Percentiles rank a stretch among this genome's conserved stretches.
These are phyloP conservation scores for Colletotrichum navitas DNA, from an alignment of 2,329 filamentous ascomycete species.

Conservation along the genomic window DNA sequence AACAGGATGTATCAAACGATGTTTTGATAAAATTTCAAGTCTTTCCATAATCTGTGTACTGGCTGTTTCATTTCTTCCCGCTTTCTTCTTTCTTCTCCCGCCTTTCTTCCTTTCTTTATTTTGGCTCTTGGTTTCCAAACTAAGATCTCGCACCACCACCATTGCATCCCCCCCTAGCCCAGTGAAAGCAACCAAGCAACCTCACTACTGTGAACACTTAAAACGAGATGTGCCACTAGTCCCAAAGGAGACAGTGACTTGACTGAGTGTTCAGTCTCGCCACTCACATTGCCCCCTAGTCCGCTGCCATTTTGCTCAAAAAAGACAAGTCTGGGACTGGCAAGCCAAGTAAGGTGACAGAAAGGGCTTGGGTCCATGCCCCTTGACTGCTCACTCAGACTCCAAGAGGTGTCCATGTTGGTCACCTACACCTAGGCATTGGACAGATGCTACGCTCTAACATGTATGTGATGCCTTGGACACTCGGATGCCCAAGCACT, in stretches of 20 bases:
- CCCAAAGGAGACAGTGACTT: background rate
- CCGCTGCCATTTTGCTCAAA: conserved; percentile 1
- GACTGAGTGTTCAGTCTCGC: conserved; percentile 20
- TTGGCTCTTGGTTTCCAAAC: conserved; percentile 18
- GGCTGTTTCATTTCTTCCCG: background rate
- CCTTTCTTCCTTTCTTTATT: background rate
- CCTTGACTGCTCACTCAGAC: conserved; percentile 32
- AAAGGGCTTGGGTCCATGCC: conserved; percentile 20
- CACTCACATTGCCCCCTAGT: conserved; percentile 16
- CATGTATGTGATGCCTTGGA: background rate
- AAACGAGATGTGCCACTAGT: background rate
- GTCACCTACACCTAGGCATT: background rate
- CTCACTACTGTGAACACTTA: background rate
- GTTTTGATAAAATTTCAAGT: too few relatives aligned
- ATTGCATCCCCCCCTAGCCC: background rate
- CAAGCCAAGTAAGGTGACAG: conserved; percentile 27
- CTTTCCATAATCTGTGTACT: background rate
- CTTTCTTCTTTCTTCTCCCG: background rate
- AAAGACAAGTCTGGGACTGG: conserved; percentile 17
- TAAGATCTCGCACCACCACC: background rate
- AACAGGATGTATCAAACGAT: too few relatives aligned
- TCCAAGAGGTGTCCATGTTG: conserved; percentile 19
- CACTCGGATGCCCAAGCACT: background rate
- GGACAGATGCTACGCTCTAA: background rate
- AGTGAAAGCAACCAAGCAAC: conserved; percentile 1